Base-by-base conservation (phyloP, 2,329 filamentous ascomycete genomes). In the Furcasterigmium sp. region DNA sequence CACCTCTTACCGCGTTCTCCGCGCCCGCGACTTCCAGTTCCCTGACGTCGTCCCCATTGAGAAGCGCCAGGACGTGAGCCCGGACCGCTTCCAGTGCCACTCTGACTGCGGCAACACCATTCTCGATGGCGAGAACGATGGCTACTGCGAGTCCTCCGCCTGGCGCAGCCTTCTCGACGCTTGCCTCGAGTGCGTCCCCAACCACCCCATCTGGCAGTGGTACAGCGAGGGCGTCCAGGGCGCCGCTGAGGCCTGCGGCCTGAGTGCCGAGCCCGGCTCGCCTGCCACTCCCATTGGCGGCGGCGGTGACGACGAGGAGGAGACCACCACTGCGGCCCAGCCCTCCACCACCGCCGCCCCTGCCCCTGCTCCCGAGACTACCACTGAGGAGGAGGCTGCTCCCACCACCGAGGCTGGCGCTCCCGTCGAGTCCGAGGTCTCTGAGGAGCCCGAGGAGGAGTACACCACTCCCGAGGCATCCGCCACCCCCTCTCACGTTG, bases 141-240 rank as follows among this genome's bases (percentile, higher is more conserved):
- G 54, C 42, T 60, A 61, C 53, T 65, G 62, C 46, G 49, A 56
- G 14, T 60, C 52, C 59, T 8, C 56, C 39, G 49, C 60, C 36
- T 76, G 73, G 63, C 48, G 60, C 18, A 50, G 54, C 13, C 57
- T 66, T 47, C 67, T 73, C 55, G 53, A 65, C 19, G 63, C 55
- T 21, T 76, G 73, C 50, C 60, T 73, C 21, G 54, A 66, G 37
- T 74, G 70, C 45, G 69, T 69, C 34, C 47, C 63, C 25, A 52
- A 62, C 17, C 64, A 61, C 41, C 55, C 70, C 23, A 68, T 73
- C 50, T 73, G 69, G 69, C 51, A 61, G 35, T 60, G 64, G 46
- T 73, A 74, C 39, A 64, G 67, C 14, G 44, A 50, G 15, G 56
- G 59, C 9, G 62, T 74, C 17, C 47, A 51, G 15, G 50, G 51